Evolutionary conservation across 2,329 filamentous ascomycete genomes (phyloP).

Genomic region (Elsinoe fawcettii): DNA sequence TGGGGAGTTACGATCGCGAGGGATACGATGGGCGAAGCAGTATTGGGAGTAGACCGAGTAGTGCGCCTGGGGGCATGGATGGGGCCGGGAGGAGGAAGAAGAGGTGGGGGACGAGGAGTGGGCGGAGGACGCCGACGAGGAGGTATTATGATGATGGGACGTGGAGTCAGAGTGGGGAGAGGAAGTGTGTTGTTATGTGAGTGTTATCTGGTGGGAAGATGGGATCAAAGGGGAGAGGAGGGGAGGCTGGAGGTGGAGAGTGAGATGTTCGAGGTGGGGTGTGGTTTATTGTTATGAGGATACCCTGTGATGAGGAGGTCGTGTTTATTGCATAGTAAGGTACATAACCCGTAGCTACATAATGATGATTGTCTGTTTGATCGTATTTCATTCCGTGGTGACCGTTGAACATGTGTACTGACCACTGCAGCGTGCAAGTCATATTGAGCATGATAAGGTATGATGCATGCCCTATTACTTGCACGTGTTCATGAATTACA

Average conservation of each 20-base stretch:
- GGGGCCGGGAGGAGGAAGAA: slow-evolving; percentile 5
- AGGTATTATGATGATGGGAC: slow-evolving; percentile 16
- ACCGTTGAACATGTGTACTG: too few relatives aligned
- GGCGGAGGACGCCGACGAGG: slow-evolving; percentile 10
- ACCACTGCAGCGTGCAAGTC: too few relatives aligned
- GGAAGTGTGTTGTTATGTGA: slow-evolving; percentile 20
- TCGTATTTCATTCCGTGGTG: not conserved
- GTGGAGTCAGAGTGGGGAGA: slow-evolving; percentile 15
- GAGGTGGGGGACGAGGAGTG: slow-evolving; percentile 4
- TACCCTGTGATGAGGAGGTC: not conserved
- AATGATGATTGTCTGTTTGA: slow-evolving; percentile 2
- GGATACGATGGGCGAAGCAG: not conserved
- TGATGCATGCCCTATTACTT: too few relatives aligned
- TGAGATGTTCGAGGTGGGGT: not conserved
- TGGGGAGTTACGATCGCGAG: not conserved
- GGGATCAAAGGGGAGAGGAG: not conserved
- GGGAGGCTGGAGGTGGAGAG: not conserved
- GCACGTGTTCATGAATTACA: too few relatives aligned
- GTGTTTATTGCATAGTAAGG: not conserved
- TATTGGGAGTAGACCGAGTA: not conserved
- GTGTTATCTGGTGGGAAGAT: not conserved
- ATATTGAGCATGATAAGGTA: too few relatives aligned
- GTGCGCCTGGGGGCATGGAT: slow-evolving; percentile 1
- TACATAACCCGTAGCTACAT: not conserved
- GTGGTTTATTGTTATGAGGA: not conserved